Evolutionary conservation across 129 eudicot genomes (phyloP).

Genomic region (Kitagawia praeruptora): DNA sequence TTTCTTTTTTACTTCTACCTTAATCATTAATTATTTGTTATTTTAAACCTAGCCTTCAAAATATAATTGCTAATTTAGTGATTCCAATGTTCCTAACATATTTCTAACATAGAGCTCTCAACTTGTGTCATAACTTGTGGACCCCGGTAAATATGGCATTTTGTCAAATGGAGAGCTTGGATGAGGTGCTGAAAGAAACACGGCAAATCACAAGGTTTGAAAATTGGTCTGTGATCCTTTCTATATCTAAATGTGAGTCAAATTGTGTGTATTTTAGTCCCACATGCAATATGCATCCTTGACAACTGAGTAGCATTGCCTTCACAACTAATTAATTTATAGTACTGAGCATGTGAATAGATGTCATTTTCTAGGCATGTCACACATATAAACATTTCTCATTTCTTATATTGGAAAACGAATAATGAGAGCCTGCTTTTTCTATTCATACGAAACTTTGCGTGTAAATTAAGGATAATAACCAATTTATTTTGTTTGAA

Average conservation of each 20-base stretch:
- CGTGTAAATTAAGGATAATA: background rate
- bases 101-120: slow-evolving; percentile 3
- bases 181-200: slow-evolving; percentile 3
- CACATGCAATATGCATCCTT: background rate
- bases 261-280: background rate
- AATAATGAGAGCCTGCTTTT: background rate
- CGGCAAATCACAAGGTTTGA: slow-evolving; percentile 2
- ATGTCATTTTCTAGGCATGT: background rate
- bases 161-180: background rate
- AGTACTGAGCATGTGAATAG: background rate
- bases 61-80: background rate
- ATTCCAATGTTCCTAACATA: background rate
- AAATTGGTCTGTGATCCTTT: slow-evolving; percentile 11
- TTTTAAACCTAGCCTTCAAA: background rate
- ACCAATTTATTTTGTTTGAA: background rate
- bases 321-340: background rate
- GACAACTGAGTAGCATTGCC: background rate
- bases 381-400: background rate
- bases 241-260: slow-evolving; percentile 5
- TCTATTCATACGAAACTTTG: background rate
- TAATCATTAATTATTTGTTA: background rate
- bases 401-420: background rate
- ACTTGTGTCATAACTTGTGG: background rate
- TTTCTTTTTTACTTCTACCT: background rate
- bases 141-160: background rate